phyloP scores from a whole-genome alignment of 1,284 basidiomycete species.

The Cutaneotrichosporon arboriforme region DNA sequence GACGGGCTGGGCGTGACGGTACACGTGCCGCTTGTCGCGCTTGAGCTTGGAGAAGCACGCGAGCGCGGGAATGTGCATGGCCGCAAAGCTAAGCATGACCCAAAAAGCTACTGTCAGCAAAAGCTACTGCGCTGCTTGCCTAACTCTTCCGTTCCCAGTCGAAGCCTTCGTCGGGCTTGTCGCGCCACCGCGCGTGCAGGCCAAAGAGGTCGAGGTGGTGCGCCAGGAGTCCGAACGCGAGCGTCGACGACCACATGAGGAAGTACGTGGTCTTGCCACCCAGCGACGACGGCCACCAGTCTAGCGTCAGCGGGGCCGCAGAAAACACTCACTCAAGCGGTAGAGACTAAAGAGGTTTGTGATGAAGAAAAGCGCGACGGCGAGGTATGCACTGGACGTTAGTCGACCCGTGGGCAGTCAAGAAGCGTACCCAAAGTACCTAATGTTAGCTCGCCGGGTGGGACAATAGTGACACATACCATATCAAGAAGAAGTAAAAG shows the following conservation, averaged over 20 bases:
- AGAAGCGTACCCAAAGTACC: constrained; percentile 40
- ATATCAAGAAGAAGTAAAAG: constrained; percentile 52
- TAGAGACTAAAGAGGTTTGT: constrained; percentile 56
- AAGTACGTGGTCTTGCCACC: constrained; percentile 53
- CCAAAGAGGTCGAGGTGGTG: constrained; percentile 51
- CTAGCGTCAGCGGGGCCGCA: constrained; percentile 11
- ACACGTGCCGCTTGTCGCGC: constrained; percentile 44
- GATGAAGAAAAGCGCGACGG: constrained; percentile 53
- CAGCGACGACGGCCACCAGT: constrained; percentile 49
- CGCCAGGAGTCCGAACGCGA: constrained; percentile 49
- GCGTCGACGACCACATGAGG: constrained; percentile 51
- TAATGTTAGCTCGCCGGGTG: constrained; percentile 9
- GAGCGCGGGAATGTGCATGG: constrained; percentile 55
- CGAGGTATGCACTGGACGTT: constrained; percentile 50
- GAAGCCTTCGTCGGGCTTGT: constrained; percentile 33
- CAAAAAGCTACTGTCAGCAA: constrained; percentile 49
- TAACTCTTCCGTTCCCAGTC: constrained; percentile 57
- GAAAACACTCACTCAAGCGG: constrained; percentile 34
- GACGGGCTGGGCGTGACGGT: constrained; percentile 26
- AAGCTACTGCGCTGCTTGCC: constrained; percentile 4
- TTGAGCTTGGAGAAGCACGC: constrained; percentile 49
- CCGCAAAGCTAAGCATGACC: constrained; percentile 54
- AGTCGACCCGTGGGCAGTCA: neutral
- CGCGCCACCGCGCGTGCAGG: constrained; percentile 26
- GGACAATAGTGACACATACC: constrained; percentile 25